Conservation (phyloP, 345 rosid genomes). For the Gossypium raimondii region DNA sequence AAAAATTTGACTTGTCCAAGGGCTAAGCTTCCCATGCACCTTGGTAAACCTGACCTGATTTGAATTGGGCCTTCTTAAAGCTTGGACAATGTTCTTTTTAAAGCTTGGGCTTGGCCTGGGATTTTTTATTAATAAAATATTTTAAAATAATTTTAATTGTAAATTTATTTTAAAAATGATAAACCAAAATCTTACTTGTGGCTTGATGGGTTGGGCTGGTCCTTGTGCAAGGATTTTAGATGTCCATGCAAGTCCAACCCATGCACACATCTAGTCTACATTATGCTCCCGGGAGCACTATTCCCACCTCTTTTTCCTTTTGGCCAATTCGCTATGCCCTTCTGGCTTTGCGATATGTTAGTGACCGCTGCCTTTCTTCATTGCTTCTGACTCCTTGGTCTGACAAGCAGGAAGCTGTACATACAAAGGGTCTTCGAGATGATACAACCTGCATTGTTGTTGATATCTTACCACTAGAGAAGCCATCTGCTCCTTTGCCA, state of each 20-base stretch:
- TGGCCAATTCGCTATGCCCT: not conserved
- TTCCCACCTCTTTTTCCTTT: not conserved
- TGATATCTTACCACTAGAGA: conserved; percentile 80
- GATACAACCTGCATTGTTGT: conserved; percentile 98
- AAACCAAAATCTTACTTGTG: not conserved
- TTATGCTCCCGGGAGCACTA: conserved; percentile 11
- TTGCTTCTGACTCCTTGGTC: conserved; percentile 4
- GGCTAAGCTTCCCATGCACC: not conserved
- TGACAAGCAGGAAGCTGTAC: conserved; percentile 73
- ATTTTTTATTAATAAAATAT: not conserved
- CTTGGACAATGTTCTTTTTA: not conserved
- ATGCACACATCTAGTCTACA: not conserved
- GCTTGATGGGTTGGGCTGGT: not conserved
- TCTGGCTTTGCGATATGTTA: conserved; percentile 10
- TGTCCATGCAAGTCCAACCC: not conserved
- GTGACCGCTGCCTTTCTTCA: not conserved
- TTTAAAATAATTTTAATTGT: not conserved
- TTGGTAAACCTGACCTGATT: not conserved
- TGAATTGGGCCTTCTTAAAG: not conserved
- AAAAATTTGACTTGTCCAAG: not conserved
- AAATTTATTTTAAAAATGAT: not conserved
- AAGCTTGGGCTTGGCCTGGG: too few species aligned
- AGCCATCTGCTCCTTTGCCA: conserved; percentile 63
- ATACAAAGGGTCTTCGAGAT: conserved; percentile 83
- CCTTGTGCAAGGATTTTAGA: not conserved